Conservation (phyloP, 345 rosid genomes). For the Iberis pinnata region DNA sequence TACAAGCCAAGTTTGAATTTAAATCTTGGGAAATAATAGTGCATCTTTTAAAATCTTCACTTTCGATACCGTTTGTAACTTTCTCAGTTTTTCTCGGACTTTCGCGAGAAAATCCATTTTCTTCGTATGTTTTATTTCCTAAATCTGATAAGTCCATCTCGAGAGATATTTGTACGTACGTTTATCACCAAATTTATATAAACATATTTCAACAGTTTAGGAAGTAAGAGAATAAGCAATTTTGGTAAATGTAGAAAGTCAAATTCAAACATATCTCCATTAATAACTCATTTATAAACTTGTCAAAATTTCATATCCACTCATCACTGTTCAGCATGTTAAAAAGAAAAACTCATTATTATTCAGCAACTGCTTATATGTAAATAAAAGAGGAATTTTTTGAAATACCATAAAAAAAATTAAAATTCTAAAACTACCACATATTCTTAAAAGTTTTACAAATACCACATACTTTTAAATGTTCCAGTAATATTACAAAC, state of each 20-base stretch:
- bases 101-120: slow-evolving; percentile 1
- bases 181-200: too few relatives aligned
- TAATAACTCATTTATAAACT: slow-evolving; percentile 7
- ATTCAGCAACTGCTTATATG: too few relatives aligned
- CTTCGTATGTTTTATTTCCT: background rate
- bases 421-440: too few relatives aligned
- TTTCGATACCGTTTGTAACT: slow-evolving; percentile 1
- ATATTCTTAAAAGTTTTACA: too few relatives aligned
- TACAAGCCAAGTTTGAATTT: slow-evolving; percentile 15
- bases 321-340: too few relatives aligned
- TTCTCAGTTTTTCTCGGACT: slow-evolving; percentile 4
- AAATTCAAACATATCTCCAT: slow-evolving; percentile 5
- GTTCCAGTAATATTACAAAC: too few relatives aligned
- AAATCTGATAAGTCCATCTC: background rate
- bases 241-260: slow-evolving; percentile 1
- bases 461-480: too few relatives aligned
- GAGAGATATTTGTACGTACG: background rate
- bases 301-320: slow-evolving; percentile 1
- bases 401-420: too few relatives aligned
- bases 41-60: slow-evolving; percentile 2
- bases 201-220: background rate
- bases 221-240: background rate
- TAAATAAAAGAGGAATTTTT: too few relatives aligned
- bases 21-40: slow-evolving; percentile 1
- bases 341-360: too few relatives aligned